Evolutionary conservation across 306 rosid species (phyloP).

Genomic region (Ochetophila trinervis): DNA sequence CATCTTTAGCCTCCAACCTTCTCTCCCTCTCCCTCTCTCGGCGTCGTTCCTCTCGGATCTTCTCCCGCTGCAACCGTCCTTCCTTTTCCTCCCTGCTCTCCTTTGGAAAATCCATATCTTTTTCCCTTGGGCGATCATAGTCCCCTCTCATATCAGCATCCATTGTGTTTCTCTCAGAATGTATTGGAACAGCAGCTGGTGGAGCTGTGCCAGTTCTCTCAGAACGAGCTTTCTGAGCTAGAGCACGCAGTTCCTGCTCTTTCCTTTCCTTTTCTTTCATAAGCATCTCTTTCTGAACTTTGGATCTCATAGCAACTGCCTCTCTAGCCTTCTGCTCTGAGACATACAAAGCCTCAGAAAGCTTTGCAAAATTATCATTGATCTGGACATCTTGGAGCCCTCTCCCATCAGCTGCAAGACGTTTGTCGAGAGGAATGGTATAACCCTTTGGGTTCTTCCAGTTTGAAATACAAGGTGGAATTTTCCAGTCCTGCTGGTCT

Average conservation of each 20-base stretch:
- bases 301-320: constrained; percentile 84
- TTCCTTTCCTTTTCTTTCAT: constrained; percentile 85
- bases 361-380: constrained; percentile 82
- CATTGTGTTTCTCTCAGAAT: constrained; percentile 43
- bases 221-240: constrained; percentile 80
- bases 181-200: constrained; percentile 35
- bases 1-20: constrained; percentile 87
- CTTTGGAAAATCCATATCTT: constrained; percentile 51
- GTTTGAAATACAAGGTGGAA: constrained; percentile 86
- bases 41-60: constrained; percentile 81
- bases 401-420: constrained; percentile 85
- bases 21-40: constrained; percentile 93
- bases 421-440: constrained; percentile 84
- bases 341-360: constrained; percentile 76
- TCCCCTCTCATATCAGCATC: constrained; percentile 56
- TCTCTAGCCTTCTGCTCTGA: constrained; percentile 95
- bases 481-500: constrained; percentile 95
- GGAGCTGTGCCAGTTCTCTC: constrained; percentile 78
- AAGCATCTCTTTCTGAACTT: constrained; percentile 85
- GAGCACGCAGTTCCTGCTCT: constrained; percentile 68
- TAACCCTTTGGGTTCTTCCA: constrained; percentile 98
- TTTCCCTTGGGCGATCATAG: constrained; percentile 50
- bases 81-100: constrained; percentile 75
- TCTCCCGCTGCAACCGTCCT: constrained; percentile 62
- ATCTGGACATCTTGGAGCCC: constrained; percentile 91